Evolutionary conservation across 164 flowering plant species (phyloP), one percentile per base, ranked within the genome.

Genomic region (Santalum album): DNA sequence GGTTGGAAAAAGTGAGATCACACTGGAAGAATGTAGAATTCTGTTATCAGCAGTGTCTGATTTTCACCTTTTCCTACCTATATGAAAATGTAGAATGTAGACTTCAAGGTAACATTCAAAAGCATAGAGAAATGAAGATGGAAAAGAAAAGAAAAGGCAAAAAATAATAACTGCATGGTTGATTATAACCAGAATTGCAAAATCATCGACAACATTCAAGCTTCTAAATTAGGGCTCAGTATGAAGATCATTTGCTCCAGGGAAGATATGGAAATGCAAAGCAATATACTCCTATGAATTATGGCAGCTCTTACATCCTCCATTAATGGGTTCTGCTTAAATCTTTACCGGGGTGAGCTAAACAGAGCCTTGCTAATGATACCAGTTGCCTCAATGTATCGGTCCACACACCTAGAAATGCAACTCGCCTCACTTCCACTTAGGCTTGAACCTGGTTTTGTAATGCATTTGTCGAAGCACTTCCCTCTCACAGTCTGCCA

Each of bases 401-500:
- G 99, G 35, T 94, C 99, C 63, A 90, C 80, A 52, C 97, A 90
- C 72, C 96, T 78, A 9, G 99, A 90, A 20, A 90, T 59, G 78
- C 96, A 94, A 68, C 96, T 94, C 57, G 90, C 73, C 69, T 94
- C 99, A 17, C 97, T 74, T 23, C 96, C 90, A 48, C 99, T 80
- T 53, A 94, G 63, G 69, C 96, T 87, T 53, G 84, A 70, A 22
- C 97, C 99, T 2, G 92, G 97, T 62, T 92, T 90, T 23, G 96
- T 79, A 55, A 94, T 78, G 45, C 99, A 94, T 75, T 85, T 94
- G 0, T 72, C 74, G 56, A 94, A 94, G 74, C 99, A 94, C 76
- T 94, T 94, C 15, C 67, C 87, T 43, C 89, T 73, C 6, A 94
- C 72, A 14, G 97, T 90, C 99, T 94, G 35, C 17, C 36, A 50